These are phyloP conservation scores for Neoconidiobolus thromboides DNA, from an alignment of 371 early-diverging fungal species.

Conservation along the genomic window DNA sequence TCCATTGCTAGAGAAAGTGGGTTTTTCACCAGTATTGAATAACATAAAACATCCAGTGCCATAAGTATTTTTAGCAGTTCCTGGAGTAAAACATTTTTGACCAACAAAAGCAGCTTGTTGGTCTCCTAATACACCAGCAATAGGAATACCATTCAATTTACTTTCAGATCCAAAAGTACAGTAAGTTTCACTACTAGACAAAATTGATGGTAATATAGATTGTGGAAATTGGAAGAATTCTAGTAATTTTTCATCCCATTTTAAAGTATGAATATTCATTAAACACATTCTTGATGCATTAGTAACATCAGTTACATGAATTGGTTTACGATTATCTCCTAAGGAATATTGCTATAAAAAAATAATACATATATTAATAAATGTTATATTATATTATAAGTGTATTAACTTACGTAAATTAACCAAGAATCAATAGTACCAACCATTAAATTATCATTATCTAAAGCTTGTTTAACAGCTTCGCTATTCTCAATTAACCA, in stretches of 20 bases:
- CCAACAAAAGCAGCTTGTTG: conserved; percentile 95
- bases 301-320: conserved; percentile 79
- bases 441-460: conserved; percentile 44
- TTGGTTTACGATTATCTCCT: neutral
- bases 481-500: conserved; percentile 79
- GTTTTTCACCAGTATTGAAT: conserved; percentile 74
- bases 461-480: conserved; percentile 40
- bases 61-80: conserved; percentile 89
- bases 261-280: conserved; percentile 63
- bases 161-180: conserved; percentile 36
- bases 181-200: conserved; percentile 68
- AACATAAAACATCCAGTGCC: conserved; percentile 94
- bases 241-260: conserved; percentile 63
- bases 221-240: conserved; percentile 49
- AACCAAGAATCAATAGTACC: conserved; percentile 93
- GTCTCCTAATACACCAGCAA: conserved; percentile 81
- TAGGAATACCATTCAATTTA: conserved; percentile 41
- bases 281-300: conserved; percentile 91
- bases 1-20: conserved; percentile 61
- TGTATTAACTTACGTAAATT: conserved; percentile 36
- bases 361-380: neutral
- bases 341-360: conserved; percentile 23
- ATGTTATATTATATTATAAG: neutral
- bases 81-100: conserved; percentile 70
- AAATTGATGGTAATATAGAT: conserved; percentile 53